Evolutionary conservation across 2,329 filamentous ascomycete species (phyloP), one percentile per base, ranked within the genome.

Genomic region (Aspergillus sp.): DNA sequence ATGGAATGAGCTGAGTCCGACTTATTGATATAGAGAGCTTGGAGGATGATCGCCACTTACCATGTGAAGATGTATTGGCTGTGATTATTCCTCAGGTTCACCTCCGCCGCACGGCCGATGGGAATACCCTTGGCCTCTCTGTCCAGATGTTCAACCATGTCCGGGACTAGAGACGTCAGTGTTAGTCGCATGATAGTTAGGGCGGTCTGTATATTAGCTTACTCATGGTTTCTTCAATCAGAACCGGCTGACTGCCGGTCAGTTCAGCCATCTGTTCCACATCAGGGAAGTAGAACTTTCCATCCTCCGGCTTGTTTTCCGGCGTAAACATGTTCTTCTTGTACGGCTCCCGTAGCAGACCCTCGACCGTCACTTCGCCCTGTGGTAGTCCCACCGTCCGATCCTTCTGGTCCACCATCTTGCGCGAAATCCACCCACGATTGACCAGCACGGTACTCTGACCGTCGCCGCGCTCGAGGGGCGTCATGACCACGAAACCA

Each of bases 321-420:
- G 94, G 94, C 51, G 94, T 99, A 71, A 99, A 99, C 82, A 92
- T 88, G 71, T 99, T 99, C 80, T 93, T 95, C 81, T 95, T 94
- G 83, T 90, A 95, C 8, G 93, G 93, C 75, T 94, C 85, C 54
- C 94, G 76, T 68, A 99, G 69, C 69, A 99, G 65, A 0, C 94
- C 94, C 73, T 96, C 86, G 2, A 99, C 85, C 0, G 81, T 82
- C 9, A 97, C 86, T 64, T 88, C 83, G 0, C 85, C 90, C 45
- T 66, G 69, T 0, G 88, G 87, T 60, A 97, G 61, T 1, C 85
- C 84, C 20, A 84, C 82, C 0, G 80, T 76, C 35, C 90, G 76
- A 51, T 79, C 76, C 59, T 76, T 76, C 74, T 92, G 87, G 54
- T 82, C 74, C 50, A 81, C 82, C 63, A 88, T 79, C 60, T 85